Conservation (phyloP, 2,329 filamentous ascomycete species). For the Alternaria sp. region DNA sequence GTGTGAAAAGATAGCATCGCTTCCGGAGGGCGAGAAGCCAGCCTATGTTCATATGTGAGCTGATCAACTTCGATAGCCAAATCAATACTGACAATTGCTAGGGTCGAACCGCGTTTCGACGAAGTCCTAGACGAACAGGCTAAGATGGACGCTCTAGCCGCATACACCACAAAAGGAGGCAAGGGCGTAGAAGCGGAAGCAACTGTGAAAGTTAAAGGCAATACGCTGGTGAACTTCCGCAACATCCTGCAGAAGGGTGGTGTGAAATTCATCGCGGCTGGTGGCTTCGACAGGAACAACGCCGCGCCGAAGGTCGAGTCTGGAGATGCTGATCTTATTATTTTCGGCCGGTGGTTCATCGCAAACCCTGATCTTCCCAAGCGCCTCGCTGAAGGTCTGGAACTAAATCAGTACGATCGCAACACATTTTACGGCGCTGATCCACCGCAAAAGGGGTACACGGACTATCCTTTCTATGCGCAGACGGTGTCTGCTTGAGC, state of each 20-base stretch:
- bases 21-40: slow-evolving; percentile 40
- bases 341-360: slow-evolving; percentile 58
- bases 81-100: slow-evolving; percentile 20
- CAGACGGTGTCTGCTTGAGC: slow-evolving; percentile 29
- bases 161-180: slow-evolving; percentile 41
- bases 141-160: slow-evolving; percentile 51
- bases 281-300: slow-evolving; percentile 63
- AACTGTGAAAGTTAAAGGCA: slow-evolving; percentile 33
- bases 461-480: slow-evolving; percentile 52
- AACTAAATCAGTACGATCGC: slow-evolving; percentile 54
- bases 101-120: slow-evolving; percentile 51
- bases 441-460: slow-evolving; percentile 50
- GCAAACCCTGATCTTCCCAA: slow-evolving; percentile 58
- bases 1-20: slow-evolving; percentile 52
- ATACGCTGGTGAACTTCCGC: slow-evolving; percentile 51
- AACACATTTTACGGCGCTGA: slow-evolving; percentile 56
- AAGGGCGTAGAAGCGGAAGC: slow-evolving; percentile 46
- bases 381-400: slow-evolving; percentile 52
- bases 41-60: slow-evolving; percentile 50
- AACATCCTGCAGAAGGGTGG: slow-evolving; percentile 58
- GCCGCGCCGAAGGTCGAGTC: slow-evolving; percentile 60
- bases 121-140: slow-evolving; percentile 49
- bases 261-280: slow-evolving; percentile 65
- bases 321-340: slow-evolving; percentile 49
- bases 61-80: background rate